Conservation (phyloP, 257 asterid genomes). For the Apocynum venetum region DNA sequence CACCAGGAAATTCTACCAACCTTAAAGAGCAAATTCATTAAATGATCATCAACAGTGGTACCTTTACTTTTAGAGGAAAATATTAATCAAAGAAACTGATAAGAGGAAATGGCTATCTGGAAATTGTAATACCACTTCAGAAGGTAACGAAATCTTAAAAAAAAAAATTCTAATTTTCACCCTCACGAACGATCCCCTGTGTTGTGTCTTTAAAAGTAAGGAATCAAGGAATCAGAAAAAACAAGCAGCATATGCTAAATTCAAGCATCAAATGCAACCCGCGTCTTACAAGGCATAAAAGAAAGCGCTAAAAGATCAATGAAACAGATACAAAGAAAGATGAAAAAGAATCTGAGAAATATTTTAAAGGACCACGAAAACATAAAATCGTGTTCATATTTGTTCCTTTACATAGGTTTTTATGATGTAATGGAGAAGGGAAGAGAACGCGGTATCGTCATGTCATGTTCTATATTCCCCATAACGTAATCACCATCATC, state of each 20-base stretch:
- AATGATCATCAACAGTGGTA: too few species aligned
- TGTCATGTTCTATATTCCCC: not conserved
- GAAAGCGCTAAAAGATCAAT: not conserved
- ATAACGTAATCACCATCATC: not conserved
- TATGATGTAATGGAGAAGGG: not conserved
- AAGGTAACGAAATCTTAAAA: not conserved
- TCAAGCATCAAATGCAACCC: not conserved
- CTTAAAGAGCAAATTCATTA: too few species aligned
- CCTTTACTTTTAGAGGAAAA: too few species aligned
- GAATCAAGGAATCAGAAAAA: not conserved
- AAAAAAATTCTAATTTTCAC: not conserved
- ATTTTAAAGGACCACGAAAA: not conserved
- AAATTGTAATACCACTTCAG: too few species aligned
- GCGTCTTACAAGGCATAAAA: too few species aligned
- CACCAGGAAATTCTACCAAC: too few species aligned
- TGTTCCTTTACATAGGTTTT: not conserved
- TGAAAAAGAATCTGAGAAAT: not conserved
- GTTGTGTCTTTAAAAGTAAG: not conserved
- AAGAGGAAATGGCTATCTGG: too few species aligned
- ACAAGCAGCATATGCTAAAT: not conserved
- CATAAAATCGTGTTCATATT: not conserved
- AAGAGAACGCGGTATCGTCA: not conserved
- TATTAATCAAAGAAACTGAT: too few species aligned
- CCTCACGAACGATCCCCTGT: not conserved
- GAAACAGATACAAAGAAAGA: not conserved